Evolutionary conservation across 208 protist species (phyloP).

Genomic region (Acanthamoeba castellanii): DNA sequence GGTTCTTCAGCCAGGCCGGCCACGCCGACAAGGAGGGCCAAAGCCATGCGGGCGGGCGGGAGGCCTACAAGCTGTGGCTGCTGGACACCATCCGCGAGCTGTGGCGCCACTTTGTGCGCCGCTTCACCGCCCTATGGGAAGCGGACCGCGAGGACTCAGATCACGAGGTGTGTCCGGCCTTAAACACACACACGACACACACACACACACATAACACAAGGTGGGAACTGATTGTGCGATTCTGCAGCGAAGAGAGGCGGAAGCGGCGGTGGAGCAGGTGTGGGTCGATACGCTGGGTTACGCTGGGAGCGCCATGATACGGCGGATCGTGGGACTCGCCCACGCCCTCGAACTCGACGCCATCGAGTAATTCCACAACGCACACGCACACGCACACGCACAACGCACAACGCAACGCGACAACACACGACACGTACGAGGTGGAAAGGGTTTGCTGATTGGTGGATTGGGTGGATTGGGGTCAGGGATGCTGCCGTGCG

Average conservation of each 20-base stretch:
- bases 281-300: neutral
- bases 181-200: slow-evolving; percentile 5
- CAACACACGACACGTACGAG: no score
- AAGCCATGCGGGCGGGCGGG: neutral
- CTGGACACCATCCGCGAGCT: neutral
- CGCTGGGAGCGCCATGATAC: slow-evolving; percentile 48
- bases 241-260: neutral
- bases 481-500: neutral
- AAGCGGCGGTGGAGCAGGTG: neutral
- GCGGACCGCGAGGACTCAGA: neutral
- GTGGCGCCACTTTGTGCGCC: slow-evolving; percentile 8
- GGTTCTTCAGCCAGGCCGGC: slow-evolving; percentile 67
- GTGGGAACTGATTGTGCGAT: no score
- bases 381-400: no score
- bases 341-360: slow-evolving; percentile 59
- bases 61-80: neutral
- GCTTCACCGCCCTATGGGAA: neutral
- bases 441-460: neutral
- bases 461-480: neutral
- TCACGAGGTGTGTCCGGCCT: neutral
- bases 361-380: neutral
- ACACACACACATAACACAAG: neutral
- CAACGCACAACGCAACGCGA: no score
- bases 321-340: slow-evolving; percentile 66
- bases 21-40: neutral